These are phyloP conservation scores for Suillus subalutaceus DNA, from an alignment of 768 basidiomycete genomes.

Conservation along the genomic window DNA sequence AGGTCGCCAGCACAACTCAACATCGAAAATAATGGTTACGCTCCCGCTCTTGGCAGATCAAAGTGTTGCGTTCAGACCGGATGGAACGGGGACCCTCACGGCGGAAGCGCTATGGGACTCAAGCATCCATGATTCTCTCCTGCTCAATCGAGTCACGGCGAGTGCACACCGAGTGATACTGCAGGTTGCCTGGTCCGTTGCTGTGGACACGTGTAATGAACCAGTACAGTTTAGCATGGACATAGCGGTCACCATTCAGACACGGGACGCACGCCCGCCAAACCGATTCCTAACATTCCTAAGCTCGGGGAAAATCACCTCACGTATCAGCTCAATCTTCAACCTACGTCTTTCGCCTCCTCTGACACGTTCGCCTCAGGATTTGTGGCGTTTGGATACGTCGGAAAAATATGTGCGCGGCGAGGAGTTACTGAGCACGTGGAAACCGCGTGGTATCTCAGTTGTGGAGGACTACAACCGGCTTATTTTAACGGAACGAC, in stretches of 20 bases:
- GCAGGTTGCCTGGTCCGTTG: constrained; percentile 76
- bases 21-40: constrained; percentile 69
- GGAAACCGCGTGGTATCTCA: constrained; percentile 88
- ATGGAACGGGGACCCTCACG: constrained; percentile 76
- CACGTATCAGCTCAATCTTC: constrained; percentile 85
- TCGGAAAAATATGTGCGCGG: constrained; percentile 94
- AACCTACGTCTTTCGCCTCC: constrained; percentile 80
- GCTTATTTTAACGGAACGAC: constrained; percentile 69
- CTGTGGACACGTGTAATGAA: constrained; percentile 81
- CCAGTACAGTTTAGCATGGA: constrained; percentile 92
- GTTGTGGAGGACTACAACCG: constrained; percentile 86
- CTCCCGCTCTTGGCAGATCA: constrained; percentile 78
- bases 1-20: constrained; percentile 78
- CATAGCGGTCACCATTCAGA: constrained; percentile 79
- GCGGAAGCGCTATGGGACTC: constrained; percentile 91
- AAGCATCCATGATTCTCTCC: constrained; percentile 81
- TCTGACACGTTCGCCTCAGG: constrained; percentile 81
- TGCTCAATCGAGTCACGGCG: constrained; percentile 85
- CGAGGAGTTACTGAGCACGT: constrained; percentile 79
- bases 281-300: constrained; percentile 78
- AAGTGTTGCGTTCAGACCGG: constrained; percentile 72
- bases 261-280: constrained; percentile 84
- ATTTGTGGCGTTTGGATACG: constrained; percentile 95
- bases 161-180: constrained; percentile 78
- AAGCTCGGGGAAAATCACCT: constrained; percentile 72